phyloP scores from a whole-genome alignment of 2,329 filamentous ascomycete genomes.

The Diaporthe humulicola region DNA sequence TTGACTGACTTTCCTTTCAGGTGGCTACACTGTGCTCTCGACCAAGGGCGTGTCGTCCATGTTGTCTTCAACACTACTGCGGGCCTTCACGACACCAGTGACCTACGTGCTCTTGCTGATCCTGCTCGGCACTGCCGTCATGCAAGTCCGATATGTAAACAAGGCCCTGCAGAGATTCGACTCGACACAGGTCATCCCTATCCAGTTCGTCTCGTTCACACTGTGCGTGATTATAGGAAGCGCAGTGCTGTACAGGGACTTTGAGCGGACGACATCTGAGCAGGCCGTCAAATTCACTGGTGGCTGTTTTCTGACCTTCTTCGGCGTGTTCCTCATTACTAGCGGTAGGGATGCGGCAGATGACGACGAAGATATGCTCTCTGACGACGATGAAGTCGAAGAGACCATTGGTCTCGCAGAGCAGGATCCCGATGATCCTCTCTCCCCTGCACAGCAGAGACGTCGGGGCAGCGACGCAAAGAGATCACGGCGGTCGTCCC shows the following conservation, averaged over 20 bases:
- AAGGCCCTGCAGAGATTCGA: conserved; percentile 89
- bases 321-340: conserved; percentile 97
- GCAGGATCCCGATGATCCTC: conserved; percentile 62
- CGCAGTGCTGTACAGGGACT: conserved; percentile 93
- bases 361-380: conserved; percentile 69
- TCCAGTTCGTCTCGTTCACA: conserved; percentile 97
- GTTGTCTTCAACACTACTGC: conserved; percentile 90
- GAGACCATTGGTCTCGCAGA: conserved; percentile 72
- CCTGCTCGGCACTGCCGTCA: conserved; percentile 85
- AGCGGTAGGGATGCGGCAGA: conserved; percentile 77
- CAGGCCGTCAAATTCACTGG: conserved; percentile 89
- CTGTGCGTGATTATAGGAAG: conserved; percentile 95
- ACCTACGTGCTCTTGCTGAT: conserved; percentile 88
- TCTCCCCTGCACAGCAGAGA: conserved; percentile 50
- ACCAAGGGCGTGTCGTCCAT: conserved; percentile 98
- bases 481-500: conserved; percentile 63
- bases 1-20: conserved; percentile 55
- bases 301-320: conserved; percentile 92
- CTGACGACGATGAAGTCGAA: conserved; percentile 70
- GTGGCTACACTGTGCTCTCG: conserved; percentile 94
- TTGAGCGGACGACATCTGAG: conserved; percentile 81
- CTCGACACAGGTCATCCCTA: conserved; percentile 97
- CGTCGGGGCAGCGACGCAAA: conserved; percentile 43
- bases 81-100: conserved; percentile 90
- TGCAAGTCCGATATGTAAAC: conserved; percentile 98